Base-by-base conservation (phyloP, 441 rosid species). In the Capsella rubella region DNA sequence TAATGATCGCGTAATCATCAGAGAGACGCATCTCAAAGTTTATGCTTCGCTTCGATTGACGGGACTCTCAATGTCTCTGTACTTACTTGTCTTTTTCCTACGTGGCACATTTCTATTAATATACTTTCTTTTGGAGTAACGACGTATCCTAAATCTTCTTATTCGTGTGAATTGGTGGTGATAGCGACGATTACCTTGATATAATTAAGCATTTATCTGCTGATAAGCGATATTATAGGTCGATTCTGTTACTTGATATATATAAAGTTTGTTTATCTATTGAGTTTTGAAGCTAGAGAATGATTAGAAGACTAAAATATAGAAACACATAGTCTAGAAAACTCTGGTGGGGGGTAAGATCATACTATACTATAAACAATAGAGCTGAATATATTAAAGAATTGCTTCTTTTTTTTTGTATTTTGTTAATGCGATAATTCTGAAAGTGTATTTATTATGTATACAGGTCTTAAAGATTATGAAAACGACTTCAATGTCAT, bases 401-500 rank as follows among this genome's bases (percentile, higher is more conserved):
- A 9, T 14, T 37, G 0, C 25, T 34, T 16, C 18, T 16, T 16
- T 16, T 16, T 16, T 54, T 29, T 18, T 29, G 3, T 51, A 2
- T 37, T 29, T 61, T 46, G 27, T 25, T 56, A 34, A 42, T 67
- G 71, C 35, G 16, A 69, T 56, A 35, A 14, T 21, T 46, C 37
- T 58, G 3, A 21, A 32, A 45, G 32, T 69, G 51, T 35, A 51
- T 11, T 9, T 34, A 34, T 35, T 9, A 5, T 10, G 16, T 21
- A 21, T 45, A 71, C 37, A 61, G 56, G 64, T 72, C 16, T 53
- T 47, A 29, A 73, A 73, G 28, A 56, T 66, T 21, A 29, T 49
- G 73, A 69, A 46, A 67, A 52, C 40, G 55, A 67, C 73, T 50
- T 58, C 67, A 42, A 39, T 57, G 18, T 39, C 60, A 74, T 73